Percentiles rank a stretch among this genome's conserved stretches.
Evolutionary conservation across 441 rosid species (phyloP).

Genomic region (Cnidoscolus chayamansa): DNA sequence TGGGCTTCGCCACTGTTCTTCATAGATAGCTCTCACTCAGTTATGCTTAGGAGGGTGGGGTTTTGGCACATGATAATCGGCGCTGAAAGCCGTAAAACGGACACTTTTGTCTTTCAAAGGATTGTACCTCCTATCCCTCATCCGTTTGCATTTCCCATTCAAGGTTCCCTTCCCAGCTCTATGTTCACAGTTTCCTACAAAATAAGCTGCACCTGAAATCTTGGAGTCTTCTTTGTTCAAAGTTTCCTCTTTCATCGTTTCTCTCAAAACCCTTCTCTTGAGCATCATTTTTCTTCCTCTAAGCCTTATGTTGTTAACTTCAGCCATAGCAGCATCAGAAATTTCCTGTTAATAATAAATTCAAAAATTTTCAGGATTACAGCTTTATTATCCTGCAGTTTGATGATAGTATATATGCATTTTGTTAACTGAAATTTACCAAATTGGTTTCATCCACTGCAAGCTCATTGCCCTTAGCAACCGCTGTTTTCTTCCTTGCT

Average conservation of each 20-base stretch:
- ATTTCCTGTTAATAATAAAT: conserved; percentile 29
- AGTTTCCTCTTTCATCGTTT: conserved; percentile 16
- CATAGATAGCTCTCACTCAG: conserved; percentile 22
- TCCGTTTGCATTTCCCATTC: conserved; percentile 23
- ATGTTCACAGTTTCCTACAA: conserved; percentile 27
- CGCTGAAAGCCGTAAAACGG: conserved; percentile 42
- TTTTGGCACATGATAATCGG: conserved; percentile 51
- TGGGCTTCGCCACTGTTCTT: conserved; percentile 12
- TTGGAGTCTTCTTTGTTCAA: conserved; percentile 17
- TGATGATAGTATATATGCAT: not conserved
- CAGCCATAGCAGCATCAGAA: conserved; percentile 4
- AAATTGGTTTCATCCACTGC: not conserved
- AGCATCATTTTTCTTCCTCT: conserved; percentile 34
- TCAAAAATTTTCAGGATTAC: not conserved
- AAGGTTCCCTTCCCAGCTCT: conserved; percentile 17
- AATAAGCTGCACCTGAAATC: conserved; percentile 33
- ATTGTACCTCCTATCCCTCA: conserved; percentile 27
- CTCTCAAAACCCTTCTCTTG: conserved; percentile 11
- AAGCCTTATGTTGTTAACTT: conserved; percentile 14
- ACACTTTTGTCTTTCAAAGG: conserved; percentile 25
- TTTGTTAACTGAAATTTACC: not conserved
- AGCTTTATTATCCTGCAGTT: too few species aligned
- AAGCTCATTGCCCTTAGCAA: not conserved
- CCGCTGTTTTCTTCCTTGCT: conserved; percentile 11
- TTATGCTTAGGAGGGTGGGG: conserved; percentile 59